phyloP scores from a whole-genome alignment of 2,329 filamentous ascomycete species.

The Keithomyces neogunnii region DNA sequence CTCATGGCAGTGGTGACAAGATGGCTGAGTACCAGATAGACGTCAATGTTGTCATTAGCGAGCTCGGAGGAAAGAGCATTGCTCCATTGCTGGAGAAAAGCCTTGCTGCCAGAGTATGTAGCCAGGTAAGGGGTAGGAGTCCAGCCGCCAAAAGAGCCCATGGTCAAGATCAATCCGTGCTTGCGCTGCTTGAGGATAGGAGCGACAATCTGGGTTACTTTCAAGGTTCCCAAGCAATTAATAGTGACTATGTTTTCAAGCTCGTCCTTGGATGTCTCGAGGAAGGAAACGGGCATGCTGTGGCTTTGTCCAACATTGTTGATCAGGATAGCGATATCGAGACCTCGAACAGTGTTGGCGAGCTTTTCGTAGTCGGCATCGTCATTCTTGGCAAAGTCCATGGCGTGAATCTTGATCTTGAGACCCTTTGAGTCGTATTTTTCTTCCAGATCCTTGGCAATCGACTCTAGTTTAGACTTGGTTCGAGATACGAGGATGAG shows the following conservation, averaged over 20 bases:
- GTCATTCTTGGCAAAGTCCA: conserved; percentile 82
- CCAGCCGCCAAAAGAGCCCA: conserved; percentile 94
- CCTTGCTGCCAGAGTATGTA: conserved; percentile 96
- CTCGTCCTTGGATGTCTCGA: conserved; percentile 69
- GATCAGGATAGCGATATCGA: conserved; percentile 81
- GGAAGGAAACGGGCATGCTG: conserved; percentile 83
- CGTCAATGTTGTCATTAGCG: conserved; percentile 69
- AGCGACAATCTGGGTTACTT: conserved; percentile 75
- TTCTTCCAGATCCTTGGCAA: conserved; percentile 66
- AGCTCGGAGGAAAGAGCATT: conserved; percentile 78
- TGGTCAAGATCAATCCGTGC: conserved; percentile 84
- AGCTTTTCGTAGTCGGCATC: conserved; percentile 74
- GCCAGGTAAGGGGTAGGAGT: conserved; percentile 86
- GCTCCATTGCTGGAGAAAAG: conserved; percentile 96
- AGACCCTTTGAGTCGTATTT: conserved; percentile 55
- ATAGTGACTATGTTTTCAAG: conserved; percentile 87
- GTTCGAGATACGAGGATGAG: conserved; percentile 92
- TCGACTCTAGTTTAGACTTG: conserved; percentile 74
- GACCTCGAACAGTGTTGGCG: conserved; percentile 55
- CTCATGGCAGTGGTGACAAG: conserved; percentile 95
- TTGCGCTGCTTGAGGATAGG: conserved; percentile 79
- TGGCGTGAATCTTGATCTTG: conserved; percentile 70
- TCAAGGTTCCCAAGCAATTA: conserved; percentile 87
- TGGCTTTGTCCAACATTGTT: conserved; percentile 98
- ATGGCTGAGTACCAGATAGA: conserved; percentile 88